Conservation (phyloP, 2,329 filamentous ascomycete species). For the Cercospora citrullina region DNA sequence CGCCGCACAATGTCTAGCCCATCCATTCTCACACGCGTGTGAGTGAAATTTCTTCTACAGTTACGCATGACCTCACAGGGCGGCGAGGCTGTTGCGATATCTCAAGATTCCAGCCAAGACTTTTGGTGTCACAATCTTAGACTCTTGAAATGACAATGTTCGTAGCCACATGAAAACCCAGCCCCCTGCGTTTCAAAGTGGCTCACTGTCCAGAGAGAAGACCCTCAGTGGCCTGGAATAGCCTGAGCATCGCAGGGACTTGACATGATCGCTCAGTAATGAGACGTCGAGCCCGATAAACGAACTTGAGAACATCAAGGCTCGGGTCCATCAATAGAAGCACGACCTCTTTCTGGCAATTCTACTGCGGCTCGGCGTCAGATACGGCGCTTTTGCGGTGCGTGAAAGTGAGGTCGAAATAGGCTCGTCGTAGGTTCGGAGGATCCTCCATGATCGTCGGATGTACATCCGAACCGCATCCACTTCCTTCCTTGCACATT, state of each 20-base stretch:
- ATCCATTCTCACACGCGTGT: not conserved
- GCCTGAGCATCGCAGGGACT: not conserved
- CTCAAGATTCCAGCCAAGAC: not conserved
- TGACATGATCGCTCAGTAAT: not conserved
- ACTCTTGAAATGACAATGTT: not conserved
- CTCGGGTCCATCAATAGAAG: not conserved
- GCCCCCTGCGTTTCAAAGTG: not conserved
- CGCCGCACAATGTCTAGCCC: not conserved
- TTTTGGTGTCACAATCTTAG: not conserved
- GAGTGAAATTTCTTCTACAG: not conserved
- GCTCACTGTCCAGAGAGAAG: not conserved
- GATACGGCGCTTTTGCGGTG: not conserved
- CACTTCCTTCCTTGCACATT: not conserved
- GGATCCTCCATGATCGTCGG: not conserved
- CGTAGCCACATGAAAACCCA: not conserved
- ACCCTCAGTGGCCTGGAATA: not conserved
- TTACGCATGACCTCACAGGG: not conserved
- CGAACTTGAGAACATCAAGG: not conserved
- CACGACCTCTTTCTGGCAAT: not conserved
- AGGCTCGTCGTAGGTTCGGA: not conserved
- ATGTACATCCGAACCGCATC: not conserved
- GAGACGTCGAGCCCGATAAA: not conserved
- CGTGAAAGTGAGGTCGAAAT: not conserved
- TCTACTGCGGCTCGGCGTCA: not conserved
- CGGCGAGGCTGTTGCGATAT: not conserved